Evolutionary conservation across 768 basidiomycete species (phyloP).

Genomic region (Naganishia randhawae): DNA sequence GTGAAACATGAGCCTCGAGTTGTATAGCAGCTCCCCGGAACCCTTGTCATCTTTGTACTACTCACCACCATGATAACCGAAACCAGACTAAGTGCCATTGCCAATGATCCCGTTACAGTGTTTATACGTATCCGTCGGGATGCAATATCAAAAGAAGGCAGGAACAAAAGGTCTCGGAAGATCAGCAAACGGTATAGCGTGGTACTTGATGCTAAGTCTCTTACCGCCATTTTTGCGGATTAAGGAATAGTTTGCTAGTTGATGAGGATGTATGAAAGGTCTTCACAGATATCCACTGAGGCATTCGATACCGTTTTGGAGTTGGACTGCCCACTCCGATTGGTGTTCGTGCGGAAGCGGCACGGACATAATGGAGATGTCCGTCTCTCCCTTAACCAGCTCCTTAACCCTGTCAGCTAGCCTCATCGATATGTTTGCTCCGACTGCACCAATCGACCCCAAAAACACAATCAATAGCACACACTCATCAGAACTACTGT

Average conservation of each 20-base stretch:
- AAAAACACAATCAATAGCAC: not conserved
- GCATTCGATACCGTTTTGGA: not conserved
- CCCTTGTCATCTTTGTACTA: too few species aligned
- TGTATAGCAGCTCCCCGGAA: too few species aligned
- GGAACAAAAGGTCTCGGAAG: not conserved
- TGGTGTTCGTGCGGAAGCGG: too few species aligned
- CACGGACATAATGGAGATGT: too few species aligned
- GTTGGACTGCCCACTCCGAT: too few species aligned
- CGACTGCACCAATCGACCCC: not conserved
- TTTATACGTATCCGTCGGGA: not conserved
- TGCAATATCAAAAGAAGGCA: not conserved
- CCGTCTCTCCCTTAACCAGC: too few species aligned
- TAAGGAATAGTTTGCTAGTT: not conserved
- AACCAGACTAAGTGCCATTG: conserved; percentile 59
- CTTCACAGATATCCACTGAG: not conserved
- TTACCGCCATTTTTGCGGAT: conserved; percentile 13
- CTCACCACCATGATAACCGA: conserved; percentile 62
- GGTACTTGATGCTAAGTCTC: not conserved
- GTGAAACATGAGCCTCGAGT: not conserved
- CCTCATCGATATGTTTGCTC: not conserved
- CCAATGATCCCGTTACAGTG: not conserved
- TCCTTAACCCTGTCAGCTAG: too few species aligned
- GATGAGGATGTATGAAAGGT: not conserved
- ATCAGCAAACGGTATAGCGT: not conserved
- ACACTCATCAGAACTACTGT: too few species aligned